Conservation (phyloP, 768 basidiomycete genomes). For the Inosperma sp. region DNA sequence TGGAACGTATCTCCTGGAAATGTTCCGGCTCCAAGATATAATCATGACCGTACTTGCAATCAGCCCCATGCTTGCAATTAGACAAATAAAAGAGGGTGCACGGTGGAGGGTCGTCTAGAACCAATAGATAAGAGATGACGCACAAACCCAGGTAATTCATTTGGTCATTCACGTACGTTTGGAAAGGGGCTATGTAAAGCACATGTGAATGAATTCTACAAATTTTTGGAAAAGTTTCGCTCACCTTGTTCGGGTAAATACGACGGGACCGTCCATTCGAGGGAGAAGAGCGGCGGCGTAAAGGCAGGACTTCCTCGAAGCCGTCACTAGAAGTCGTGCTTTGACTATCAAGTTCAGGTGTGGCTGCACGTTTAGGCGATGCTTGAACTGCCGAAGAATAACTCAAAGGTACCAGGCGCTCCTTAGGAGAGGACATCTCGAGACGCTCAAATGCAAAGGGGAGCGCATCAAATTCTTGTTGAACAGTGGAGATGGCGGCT, state of each 20-base stretch:
- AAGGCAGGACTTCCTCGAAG: slow-evolving; percentile 33
- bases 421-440: slow-evolving; percentile 14
- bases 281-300: slow-evolving; percentile 26
- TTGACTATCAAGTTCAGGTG: slow-evolving; percentile 40
- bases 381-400: slow-evolving; percentile 44
- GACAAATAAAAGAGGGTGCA: slow-evolving; percentile 64
- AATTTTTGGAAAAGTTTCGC: slow-evolving; percentile 14
- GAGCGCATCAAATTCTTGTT: slow-evolving; percentile 25
- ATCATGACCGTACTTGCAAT: slow-evolving; percentile 61
- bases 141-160: slow-evolving; percentile 4
- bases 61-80: slow-evolving; percentile 52
- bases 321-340: slow-evolving; percentile 45
- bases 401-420: slow-evolving; percentile 25
- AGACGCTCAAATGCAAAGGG: slow-evolving; percentile 24
- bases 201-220: slow-evolving; percentile 12
- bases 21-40: slow-evolving; percentile 54
- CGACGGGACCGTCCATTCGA: slow-evolving; percentile 39
- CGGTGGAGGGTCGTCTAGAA: slow-evolving; percentile 56
- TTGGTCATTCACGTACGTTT: slow-evolving; percentile 46
- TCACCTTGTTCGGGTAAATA: slow-evolving; percentile 51
- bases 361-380: slow-evolving; percentile 27
- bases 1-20: slow-evolving; percentile 47
- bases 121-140: slow-evolving; percentile 13
- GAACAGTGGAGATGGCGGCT: slow-evolving; percentile 11
- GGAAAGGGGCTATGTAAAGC: slow-evolving; percentile 46